phyloP scores from a whole-genome alignment of 1,284 basidiomycete species.

The Papiliotrema laurentii region DNA sequence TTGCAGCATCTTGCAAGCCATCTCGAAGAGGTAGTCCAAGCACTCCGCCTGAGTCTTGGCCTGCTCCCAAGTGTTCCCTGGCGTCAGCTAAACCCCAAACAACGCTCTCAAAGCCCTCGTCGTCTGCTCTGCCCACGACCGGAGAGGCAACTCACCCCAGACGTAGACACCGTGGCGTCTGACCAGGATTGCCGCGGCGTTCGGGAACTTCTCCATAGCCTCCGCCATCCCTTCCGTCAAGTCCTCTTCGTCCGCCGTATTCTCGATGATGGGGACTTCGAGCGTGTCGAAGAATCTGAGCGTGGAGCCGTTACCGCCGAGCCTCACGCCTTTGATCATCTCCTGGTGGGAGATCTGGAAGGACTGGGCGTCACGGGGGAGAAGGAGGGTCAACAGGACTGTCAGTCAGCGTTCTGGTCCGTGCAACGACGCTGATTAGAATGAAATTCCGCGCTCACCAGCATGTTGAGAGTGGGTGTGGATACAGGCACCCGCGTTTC shows the following conservation, averaged over 20 bases:
- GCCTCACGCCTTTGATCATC: slow-evolving; percentile 84
- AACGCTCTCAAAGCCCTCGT: slow-evolving; percentile 9
- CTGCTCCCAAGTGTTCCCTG: slow-evolving; percentile 72
- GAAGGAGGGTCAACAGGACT: slow-evolving; percentile 76
- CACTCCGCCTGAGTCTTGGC: slow-evolving; percentile 88
- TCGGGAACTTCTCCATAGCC: slow-evolving; percentile 71
- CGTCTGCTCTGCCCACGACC: background rate
- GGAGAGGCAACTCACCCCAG: slow-evolving; percentile 74
- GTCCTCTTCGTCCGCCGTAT: slow-evolving; percentile 81
- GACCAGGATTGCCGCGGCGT: slow-evolving; percentile 73
- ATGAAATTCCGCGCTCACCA: slow-evolving; percentile 21
- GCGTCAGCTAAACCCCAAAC: slow-evolving; percentile 17
- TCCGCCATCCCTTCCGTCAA: slow-evolving; percentile 76
- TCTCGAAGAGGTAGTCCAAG: slow-evolving; percentile 79
- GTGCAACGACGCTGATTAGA: background rate
- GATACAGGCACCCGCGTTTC: slow-evolving; percentile 73
- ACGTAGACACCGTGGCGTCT: slow-evolving; percentile 77
- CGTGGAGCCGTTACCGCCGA: slow-evolving; percentile 64
- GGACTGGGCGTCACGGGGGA: slow-evolving; percentile 53
- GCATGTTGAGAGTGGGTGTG: slow-evolving; percentile 83
- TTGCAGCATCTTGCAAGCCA: slow-evolving; percentile 52
- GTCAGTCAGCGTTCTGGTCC: background rate
- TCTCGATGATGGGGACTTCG: slow-evolving; percentile 80
- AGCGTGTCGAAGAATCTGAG: slow-evolving; percentile 77
- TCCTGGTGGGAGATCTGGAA: slow-evolving; percentile 77